These are phyloP conservation scores for Erythrobasidium yunnanense DNA, from an alignment of 768 basidiomycete genomes.

Conservation along the genomic window DNA sequence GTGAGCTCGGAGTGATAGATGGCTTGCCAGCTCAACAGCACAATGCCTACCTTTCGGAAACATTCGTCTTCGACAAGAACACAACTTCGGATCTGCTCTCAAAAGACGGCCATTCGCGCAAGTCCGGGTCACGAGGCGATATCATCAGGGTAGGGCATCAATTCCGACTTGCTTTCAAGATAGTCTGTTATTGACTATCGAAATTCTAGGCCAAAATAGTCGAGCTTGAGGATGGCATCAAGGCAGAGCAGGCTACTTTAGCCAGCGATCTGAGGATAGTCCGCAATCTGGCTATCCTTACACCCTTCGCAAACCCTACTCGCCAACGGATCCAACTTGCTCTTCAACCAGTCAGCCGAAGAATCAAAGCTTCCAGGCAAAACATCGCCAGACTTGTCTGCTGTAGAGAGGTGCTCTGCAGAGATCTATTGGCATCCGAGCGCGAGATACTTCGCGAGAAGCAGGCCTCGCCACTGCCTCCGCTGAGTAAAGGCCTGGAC, in stretches of 20 bases:
- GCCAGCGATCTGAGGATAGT: slow-evolving; percentile 60
- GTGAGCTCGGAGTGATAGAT: too few species aligned
- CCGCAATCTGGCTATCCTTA: slow-evolving; percentile 70
- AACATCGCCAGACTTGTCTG: slow-evolving; percentile 47
- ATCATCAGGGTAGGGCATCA: slow-evolving; percentile 2
- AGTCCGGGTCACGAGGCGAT: background rate
- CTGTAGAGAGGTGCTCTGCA: slow-evolving; percentile 60
- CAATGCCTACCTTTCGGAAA: too few species aligned
- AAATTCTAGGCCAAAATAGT: slow-evolving; percentile 53
- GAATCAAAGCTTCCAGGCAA: slow-evolving; percentile 46
- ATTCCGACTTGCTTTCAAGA: background rate
- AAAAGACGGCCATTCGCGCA: too few species aligned
- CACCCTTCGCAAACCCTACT: slow-evolving; percentile 76
- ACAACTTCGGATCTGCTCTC: too few species aligned
- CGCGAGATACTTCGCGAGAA: slow-evolving; percentile 21
- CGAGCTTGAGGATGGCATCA: slow-evolving; percentile 55
- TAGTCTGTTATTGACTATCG: background rate
- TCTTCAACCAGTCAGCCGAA: slow-evolving; percentile 55
- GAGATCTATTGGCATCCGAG: slow-evolving; percentile 52
- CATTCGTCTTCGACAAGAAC: too few species aligned
- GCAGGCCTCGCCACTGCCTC: background rate
- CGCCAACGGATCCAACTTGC: slow-evolving; percentile 60
- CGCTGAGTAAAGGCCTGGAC: background rate
- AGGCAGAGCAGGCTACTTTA: slow-evolving; percentile 51
- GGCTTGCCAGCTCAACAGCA: too few species aligned